A percentile compares a stretch with the other conserved stretches of the same genome.
These are phyloP conservation scores for Thuja plicata DNA, from an alignment of 83 land plant species.

Conservation along the genomic window DNA sequence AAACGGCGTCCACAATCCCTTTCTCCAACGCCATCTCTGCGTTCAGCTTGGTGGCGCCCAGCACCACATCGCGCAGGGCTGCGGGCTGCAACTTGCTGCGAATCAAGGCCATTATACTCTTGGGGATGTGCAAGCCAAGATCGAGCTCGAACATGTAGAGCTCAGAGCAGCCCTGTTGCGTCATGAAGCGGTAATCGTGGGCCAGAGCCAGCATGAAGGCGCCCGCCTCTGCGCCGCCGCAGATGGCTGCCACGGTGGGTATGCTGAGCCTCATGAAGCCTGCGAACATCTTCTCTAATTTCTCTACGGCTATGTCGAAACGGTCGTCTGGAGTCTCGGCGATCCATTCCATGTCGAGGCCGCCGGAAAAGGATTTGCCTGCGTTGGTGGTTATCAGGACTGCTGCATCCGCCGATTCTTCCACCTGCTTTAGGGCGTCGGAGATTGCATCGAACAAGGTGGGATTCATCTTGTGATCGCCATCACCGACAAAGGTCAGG, in stretches of 20 bases:
- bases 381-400: conserved; percentile 61
- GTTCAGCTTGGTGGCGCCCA: conserved; percentile 36
- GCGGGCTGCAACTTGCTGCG: conserved; percentile 36
- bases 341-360: conserved; percentile 20
- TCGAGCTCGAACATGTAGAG: conserved; percentile 81
- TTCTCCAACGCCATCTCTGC: conserved; percentile 39
- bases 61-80: conserved; percentile 33
- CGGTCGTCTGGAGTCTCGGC: too few relatives aligned
- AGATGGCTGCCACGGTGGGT: conserved; percentile 29
- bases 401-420: conserved; percentile 36
- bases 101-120: conserved; percentile 27
- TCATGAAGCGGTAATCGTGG: conserved; percentile 67
- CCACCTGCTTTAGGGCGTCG: conserved; percentile 44
- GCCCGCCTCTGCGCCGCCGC: conserved; percentile 79
- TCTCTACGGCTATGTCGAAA: not conserved
- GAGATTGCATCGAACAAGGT: conserved; percentile 35
- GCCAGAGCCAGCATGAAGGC: conserved; percentile 60
- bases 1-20: conserved; percentile 47
- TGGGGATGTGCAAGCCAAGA: conserved; percentile 39
- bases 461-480: conserved; percentile 60
- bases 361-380: conserved; percentile 68
- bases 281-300: conserved; percentile 18
- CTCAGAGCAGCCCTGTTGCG: conserved; percentile 41
- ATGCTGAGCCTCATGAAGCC: conserved; percentile 41
- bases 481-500: conserved; percentile 60